These are phyloP conservation scores for Eimeria sp. DNA, from an alignment of 169 alveolate species.

Conservation along the genomic window DNA sequence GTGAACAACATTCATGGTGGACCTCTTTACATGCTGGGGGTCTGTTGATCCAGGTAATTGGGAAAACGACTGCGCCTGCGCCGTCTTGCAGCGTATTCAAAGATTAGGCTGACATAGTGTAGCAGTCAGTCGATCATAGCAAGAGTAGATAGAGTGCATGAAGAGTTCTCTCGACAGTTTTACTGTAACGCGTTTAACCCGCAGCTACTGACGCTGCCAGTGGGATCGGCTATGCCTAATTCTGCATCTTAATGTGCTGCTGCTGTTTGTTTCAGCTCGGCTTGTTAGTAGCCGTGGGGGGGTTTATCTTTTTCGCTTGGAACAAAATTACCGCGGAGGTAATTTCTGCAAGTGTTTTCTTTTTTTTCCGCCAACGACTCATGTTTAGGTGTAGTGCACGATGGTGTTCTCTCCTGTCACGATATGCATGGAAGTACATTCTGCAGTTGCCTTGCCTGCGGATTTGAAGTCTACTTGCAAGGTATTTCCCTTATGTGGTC, in stretches of 20 bases:
- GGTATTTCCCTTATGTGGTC: background rate
- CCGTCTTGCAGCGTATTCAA: background rate
- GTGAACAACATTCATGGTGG: slow-evolving; percentile 54
- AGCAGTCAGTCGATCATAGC: background rate
- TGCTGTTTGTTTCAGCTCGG: slow-evolving; percentile 23
- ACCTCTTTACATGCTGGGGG: background rate
- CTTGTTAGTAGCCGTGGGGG: slow-evolving; percentile 16
- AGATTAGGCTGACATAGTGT: background rate
- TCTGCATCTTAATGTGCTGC: background rate
- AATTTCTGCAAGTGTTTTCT: background rate
- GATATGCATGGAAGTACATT: background rate
- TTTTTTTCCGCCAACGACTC: background rate
- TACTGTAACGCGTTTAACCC: background rate
- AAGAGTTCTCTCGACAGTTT: too few species aligned
- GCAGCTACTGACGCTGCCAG: background rate
- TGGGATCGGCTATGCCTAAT: background rate
- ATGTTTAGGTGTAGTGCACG: background rate
- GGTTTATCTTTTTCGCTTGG: background rate
- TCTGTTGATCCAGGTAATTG: background rate
- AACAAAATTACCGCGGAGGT: slow-evolving; percentile 58
- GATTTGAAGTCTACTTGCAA: background rate
- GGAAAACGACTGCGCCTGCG: background rate
- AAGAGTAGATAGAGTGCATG: too few species aligned
- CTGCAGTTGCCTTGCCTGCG: background rate
- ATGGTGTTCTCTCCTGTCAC: background rate